Evolutionary conservation across 1,284 basidiomycete genomes (phyloP).

Genomic region (Ceratobasidium sp.): DNA sequence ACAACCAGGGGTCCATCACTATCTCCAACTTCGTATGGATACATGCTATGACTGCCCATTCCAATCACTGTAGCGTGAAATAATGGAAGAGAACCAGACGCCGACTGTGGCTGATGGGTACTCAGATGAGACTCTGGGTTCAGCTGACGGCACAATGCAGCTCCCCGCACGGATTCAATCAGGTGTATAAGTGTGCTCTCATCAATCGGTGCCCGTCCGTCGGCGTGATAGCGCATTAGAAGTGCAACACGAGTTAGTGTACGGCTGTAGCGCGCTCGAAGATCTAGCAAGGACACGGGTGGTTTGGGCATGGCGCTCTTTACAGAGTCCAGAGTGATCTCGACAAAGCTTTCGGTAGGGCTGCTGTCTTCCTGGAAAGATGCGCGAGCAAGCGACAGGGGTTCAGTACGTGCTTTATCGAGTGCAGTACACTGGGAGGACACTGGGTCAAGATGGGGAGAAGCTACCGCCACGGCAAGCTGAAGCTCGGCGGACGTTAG

Average conservation of each 20-base stretch:
- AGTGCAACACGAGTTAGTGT: background rate
- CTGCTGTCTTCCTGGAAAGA: background rate
- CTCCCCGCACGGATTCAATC: background rate
- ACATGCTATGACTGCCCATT: too few relatives aligned
- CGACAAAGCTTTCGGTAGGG: background rate
- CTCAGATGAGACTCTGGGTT: slow-evolving; percentile 3
- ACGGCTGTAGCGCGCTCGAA: background rate
- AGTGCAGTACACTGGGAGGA: background rate
- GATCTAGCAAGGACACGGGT: background rate
- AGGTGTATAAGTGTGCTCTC: background rate
- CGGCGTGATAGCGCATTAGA: background rate
- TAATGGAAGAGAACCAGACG: background rate
- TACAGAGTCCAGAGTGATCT: background rate
- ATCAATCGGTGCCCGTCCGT: background rate
- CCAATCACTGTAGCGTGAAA: background rate
- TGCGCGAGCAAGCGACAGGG: background rate
- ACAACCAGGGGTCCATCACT: background rate
- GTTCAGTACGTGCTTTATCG: too few relatives aligned
- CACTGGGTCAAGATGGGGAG: background rate
- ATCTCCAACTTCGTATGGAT: background rate
- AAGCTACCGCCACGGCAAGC: background rate
- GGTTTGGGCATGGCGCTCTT: background rate
- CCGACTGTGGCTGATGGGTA: background rate
- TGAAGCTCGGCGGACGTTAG: background rate
- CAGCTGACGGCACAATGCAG: background rate